Conservation (phyloP, 2,329 filamentous ascomycete genomes). For the Calonectria leucothoes region DNA sequence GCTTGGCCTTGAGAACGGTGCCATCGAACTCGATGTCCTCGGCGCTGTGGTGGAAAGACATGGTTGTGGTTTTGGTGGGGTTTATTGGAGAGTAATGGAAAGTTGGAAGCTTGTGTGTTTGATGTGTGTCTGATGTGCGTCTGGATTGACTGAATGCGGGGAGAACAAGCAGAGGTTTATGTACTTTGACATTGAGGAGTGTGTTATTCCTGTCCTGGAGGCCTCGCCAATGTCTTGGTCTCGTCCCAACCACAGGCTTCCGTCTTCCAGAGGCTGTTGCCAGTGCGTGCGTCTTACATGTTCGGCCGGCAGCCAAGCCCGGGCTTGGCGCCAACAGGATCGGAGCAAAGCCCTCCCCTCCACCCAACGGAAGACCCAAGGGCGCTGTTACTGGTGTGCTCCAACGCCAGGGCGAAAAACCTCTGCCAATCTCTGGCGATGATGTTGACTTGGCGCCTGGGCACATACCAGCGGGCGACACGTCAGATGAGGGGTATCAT, state of each 20-base stretch:
- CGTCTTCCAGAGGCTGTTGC: no score
- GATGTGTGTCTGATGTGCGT: background rate
- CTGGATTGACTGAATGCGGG: background rate
- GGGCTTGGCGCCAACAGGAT: background rate
- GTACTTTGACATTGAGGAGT: background rate
- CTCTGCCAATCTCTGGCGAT: background rate
- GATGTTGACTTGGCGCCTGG: background rate
- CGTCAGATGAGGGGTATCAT: slow-evolving; percentile 1
- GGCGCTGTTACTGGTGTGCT: background rate
- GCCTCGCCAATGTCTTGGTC: background rate
- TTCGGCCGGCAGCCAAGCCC: background rate
- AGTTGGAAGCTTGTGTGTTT: background rate
- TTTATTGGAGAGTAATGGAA: background rate
- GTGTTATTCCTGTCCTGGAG: background rate
- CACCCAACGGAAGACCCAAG: background rate
- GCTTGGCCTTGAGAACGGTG: slow-evolving; percentile 57
- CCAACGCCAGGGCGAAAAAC: background rate
- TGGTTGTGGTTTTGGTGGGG: background rate
- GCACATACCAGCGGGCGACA: slow-evolving; percentile 3
- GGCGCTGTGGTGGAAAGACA: slow-evolving; percentile 58
- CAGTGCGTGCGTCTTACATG: background rate
- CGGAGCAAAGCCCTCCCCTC: background rate
- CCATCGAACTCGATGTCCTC: slow-evolving; percentile 59
- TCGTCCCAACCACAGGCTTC: no score
- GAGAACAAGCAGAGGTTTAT: background rate